A percentile compares a stretch with the other conserved stretches of the same genome.
phyloP scores from a whole-genome alignment of 208 protist species.

The Trypanosoma conorhini region DNA sequence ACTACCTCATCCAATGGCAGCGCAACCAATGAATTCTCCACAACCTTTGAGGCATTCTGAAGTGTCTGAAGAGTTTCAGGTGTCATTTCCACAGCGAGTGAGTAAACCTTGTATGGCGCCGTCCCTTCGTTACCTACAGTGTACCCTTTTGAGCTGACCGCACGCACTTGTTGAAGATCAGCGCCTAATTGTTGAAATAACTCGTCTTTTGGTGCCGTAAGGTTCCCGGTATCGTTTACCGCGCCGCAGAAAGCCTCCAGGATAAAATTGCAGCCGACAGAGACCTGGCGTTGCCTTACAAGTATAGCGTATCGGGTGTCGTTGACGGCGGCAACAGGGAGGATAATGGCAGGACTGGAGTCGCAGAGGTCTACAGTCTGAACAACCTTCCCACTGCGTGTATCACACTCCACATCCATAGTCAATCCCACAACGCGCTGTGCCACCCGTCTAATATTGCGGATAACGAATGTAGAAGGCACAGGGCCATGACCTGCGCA shows the following conservation, averaged over 20 bases:
- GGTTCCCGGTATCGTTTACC: slow-evolving; percentile 26
- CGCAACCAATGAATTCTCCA: slow-evolving; percentile 24
- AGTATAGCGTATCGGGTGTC: slow-evolving; percentile 43
- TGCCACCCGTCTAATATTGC: slow-evolving; percentile 51
- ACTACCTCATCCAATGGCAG: slow-evolving; percentile 51
- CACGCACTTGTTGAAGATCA: slow-evolving; percentile 18
- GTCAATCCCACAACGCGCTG: slow-evolving; percentile 59
- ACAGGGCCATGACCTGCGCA: slow-evolving; percentile 37
- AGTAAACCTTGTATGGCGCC: slow-evolving; percentile 44
- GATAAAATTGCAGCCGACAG: slow-evolving; percentile 35
- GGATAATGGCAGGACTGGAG: slow-evolving; percentile 36
- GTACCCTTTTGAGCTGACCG: slow-evolving; percentile 29
- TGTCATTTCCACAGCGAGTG: slow-evolving; percentile 27
- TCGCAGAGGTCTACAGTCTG: slow-evolving; percentile 48
- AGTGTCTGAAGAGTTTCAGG: slow-evolving; percentile 27
- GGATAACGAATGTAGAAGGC: slow-evolving; percentile 53
- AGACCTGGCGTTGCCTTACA: slow-evolving; percentile 34
- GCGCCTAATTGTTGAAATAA: slow-evolving; percentile 38
- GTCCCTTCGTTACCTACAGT: slow-evolving; percentile 70
- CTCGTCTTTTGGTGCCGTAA: slow-evolving; percentile 30
- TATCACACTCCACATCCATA: slow-evolving; percentile 57
- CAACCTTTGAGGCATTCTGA: slow-evolving; percentile 6
- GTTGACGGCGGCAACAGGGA: slow-evolving; percentile 47
- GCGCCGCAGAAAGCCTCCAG: slow-evolving; percentile 50
- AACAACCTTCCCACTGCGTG: slow-evolving; percentile 27